phyloP scores from a whole-genome alignment of 108 stramenopile species.

The Skeletonema costatum region DNA sequence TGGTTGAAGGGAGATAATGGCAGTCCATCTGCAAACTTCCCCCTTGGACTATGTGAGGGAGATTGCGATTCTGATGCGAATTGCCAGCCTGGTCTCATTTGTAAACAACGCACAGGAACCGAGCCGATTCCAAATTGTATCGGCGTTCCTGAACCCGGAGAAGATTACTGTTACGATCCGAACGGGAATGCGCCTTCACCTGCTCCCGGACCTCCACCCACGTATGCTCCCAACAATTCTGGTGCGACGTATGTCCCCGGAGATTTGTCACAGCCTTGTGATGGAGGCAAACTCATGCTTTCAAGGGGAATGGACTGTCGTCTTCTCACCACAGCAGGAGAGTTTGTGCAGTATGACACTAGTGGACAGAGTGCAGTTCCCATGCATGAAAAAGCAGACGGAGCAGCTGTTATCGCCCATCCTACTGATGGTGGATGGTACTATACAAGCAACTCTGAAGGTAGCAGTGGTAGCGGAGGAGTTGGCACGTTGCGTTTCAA shows the following conservation, averaged over 20 bases:
- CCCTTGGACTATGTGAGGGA: conserved; percentile 15
- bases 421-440: conserved; percentile 52
- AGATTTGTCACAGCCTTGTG: neutral
- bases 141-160: neutral
- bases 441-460: conserved; percentile 67
- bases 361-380: neutral
- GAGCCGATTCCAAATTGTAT: conserved; percentile 34
- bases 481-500: conserved; percentile 59
- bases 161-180: neutral
- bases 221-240: neutral
- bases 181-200: neutral
- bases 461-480: conserved; percentile 32
- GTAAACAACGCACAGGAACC: conserved; percentile 15
- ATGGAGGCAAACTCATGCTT: neutral
- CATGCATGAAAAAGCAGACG: conserved; percentile 54
- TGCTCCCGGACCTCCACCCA: neutral
- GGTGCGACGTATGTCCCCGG: conserved; percentile 4
- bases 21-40: conserved; percentile 1
- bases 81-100: conserved; percentile 9
- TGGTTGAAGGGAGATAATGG: conserved; percentile 3
- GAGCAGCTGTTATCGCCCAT: conserved; percentile 36
- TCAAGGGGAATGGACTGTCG: neutral
- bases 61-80: conserved; percentile 13
- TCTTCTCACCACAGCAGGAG: neutral
- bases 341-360: neutral